Evolutionary conservation across 208 protist species (phyloP), one percentile per base, ranked within the genome.

Genomic region (Sergeia podlipaevii): DNA sequence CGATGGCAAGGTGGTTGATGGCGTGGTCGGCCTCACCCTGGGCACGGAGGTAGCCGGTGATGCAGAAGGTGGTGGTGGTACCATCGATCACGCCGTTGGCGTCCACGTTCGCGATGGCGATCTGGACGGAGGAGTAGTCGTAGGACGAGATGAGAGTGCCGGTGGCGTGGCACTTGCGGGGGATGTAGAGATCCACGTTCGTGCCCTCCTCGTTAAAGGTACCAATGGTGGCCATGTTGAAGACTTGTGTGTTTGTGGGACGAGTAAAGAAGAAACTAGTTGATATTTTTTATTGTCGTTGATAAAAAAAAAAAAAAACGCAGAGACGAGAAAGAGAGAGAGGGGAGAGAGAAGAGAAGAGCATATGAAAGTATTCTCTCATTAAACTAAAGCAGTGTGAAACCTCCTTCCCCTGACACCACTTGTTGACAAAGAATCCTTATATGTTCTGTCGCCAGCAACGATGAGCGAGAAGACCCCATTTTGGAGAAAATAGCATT

Each of bases 161-260:
- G 46, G 97, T 98, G 70, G 95, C 92, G 62, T 96, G 93, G 92
- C 96, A 98, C 83, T 98, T 98, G 71, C 96, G 85, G 47, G 96
- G 96, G 69, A 96, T 95, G 88, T 98, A 98, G 28, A 98, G 74
- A 60, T 98, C 96, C 54, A 98, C 84, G 51, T 88, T 93, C 44
- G 84, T 68, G 45, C 86, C 89, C 63, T 94, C 86, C 55, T 91
- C 89, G 80, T 98, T 97, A 77, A 79, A 76, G 23, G 74, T 91
- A 65, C 87, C 87, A 53, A 94, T 93, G 68, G 81, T 74, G 60
- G 80, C 67, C 85, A 93, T 93, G 62, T 48, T 55, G 75, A 61
- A 29, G 15, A 26, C 20, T 11, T 23, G 5, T 5, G 4, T 29
- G 13, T 48, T 33, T 24, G 10, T 24, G 47, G 29, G 7, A 37